A percentile compares a stretch with the other conserved stretches of the same genome.
These are phyloP conservation scores for Myxozyma monticola DNA, from an alignment of 805 yeast genomes.

Conservation along the genomic window DNA sequence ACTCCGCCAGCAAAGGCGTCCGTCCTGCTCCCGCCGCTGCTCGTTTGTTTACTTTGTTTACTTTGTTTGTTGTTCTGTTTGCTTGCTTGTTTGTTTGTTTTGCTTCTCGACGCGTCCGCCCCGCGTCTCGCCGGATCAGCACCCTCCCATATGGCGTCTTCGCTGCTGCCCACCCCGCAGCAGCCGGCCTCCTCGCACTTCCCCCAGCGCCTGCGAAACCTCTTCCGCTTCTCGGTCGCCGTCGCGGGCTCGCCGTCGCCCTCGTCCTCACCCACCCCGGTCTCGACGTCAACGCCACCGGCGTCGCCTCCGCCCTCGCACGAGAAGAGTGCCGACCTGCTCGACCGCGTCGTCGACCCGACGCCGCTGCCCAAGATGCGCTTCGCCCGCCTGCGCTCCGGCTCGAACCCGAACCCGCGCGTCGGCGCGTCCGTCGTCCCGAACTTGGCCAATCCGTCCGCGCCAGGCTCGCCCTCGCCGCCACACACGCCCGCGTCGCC, in stretches of 20 bases:
- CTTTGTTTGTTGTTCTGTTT: no score
- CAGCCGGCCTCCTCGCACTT: slow-evolving; percentile 27
- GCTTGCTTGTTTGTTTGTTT: no score
- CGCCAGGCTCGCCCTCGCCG: not conserved
- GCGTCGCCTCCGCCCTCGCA: slow-evolving; percentile 5
- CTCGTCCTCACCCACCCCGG: not conserved
- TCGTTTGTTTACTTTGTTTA: no score
- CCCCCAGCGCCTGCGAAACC: slow-evolving; percentile 38
- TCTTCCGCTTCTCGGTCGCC: slow-evolving; percentile 36
- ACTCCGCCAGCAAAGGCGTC: no score
- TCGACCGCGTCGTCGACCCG: not conserved
- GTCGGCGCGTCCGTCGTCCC: slow-evolving; percentile 2
- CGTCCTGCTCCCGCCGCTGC: no score
- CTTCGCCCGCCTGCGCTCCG: slow-evolving; percentile 33
- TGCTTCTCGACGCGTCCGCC: no score
- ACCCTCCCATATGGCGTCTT: no score
- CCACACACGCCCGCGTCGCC: not conserved
- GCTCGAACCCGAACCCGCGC: slow-evolving; percentile 28
- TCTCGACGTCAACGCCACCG: slow-evolving; percentile 8
- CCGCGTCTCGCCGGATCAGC: no score
- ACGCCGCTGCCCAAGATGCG: slow-evolving; percentile 16
- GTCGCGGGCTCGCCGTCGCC: slow-evolving; percentile 4
- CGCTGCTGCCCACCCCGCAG: not conserved
- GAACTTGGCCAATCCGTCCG: not conserved
- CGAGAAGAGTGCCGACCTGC: not conserved